Evolutionary conservation across 345 rosid species (phyloP), one percentile per base, ranked within the genome.

Genomic region (Tarenaya hassleriana): DNA sequence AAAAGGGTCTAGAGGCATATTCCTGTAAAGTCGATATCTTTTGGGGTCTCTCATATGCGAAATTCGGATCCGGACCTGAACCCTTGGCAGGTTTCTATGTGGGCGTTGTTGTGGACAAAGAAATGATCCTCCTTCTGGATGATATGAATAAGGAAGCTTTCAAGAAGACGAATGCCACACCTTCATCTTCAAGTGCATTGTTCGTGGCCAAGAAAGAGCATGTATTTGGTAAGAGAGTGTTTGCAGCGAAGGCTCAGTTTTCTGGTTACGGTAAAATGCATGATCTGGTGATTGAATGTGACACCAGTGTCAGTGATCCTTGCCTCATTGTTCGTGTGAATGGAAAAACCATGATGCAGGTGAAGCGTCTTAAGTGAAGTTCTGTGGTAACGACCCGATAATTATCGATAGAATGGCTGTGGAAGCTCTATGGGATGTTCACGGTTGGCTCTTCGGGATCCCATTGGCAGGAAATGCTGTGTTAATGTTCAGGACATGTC

Each of bases 381-480:
- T 91, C 70, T 73, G 96, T 7, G 98, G 98, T 3, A 91, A 91
- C 48, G 73, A 75, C 47, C 87, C 89, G 17, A 87, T 91, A 55
- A 52, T 75, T 67, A 89, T 87, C 47, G 95, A 91, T 73, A 95
- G 88, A 47, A 63, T 77, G 9, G 76, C 82, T 7, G 92, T 91
- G 16, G 95, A 91, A 64, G 89, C 87, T 64, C 77, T 75, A 7
- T 91, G 98, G 97, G 97, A 90, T 73, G 91, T 90, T 42, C 82
- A 90, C 48, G 82, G 76, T 46, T 90, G 97, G 97, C 73, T 90
- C 12, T 90, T 86, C 69, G 89, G 95, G 43, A 71, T 76, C 69
- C 71, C 75, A 66, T 61, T 73, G 11, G 60, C 66, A 52, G 87
- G 84, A 35, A 84, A 82, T 55, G 96, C 91, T 1, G 96, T 90